Conservation (phyloP, 192 early-diverging fungal genomes). For the Linnemannia schmuckeri region DNA sequence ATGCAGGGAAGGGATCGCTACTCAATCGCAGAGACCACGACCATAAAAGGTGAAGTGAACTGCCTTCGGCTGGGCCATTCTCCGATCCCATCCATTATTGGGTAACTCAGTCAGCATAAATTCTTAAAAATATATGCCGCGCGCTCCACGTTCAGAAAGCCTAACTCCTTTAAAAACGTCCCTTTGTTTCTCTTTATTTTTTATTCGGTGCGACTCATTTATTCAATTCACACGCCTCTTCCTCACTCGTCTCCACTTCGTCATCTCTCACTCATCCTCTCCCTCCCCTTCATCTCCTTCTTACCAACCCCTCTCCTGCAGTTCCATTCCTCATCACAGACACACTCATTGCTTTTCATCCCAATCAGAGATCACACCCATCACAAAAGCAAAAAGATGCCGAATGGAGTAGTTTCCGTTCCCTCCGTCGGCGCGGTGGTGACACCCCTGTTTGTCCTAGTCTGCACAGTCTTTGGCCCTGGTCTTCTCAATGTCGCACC, state of each 20-base stretch:
- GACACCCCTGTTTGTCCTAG: conserved; percentile 35
- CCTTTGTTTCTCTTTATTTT: background rate
- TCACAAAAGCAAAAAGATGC: background rate
- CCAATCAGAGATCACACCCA: background rate
- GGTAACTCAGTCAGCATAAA: background rate
- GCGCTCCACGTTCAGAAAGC: background rate
- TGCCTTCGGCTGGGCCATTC: background rate
- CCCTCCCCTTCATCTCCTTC: background rate
- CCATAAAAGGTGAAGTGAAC: background rate
- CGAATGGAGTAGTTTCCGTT: conserved; percentile 17
- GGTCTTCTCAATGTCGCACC: conserved; percentile 33
- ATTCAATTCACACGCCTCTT: background rate
- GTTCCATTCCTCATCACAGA: background rate
- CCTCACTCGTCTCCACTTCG: background rate
- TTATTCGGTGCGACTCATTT: no score
- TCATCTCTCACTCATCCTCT: background rate
- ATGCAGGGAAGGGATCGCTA: background rate
- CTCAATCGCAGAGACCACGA: background rate
- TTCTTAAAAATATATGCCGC: background rate
- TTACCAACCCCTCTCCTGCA: background rate
- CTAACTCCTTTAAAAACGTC: background rate
- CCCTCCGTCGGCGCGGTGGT: conserved; percentile 28
- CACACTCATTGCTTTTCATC: background rate
- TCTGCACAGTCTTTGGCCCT: conserved; percentile 43
- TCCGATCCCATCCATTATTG: conserved; percentile 4